Evolutionary conservation across 2,329 filamentous ascomycete species (phyloP).

Genomic region (Xylaria sp.): DNA sequence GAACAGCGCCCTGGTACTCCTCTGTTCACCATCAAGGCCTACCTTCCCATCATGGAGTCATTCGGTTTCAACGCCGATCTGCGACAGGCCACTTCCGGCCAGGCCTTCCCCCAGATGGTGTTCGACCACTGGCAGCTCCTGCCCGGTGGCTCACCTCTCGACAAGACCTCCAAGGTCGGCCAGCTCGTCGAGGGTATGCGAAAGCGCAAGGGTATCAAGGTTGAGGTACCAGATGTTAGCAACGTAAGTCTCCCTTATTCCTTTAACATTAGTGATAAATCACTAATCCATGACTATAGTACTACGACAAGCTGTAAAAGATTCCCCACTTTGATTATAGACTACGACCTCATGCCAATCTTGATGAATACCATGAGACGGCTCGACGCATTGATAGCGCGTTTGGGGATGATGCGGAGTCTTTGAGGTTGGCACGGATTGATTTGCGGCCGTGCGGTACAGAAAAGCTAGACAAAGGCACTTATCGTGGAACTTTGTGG

Average conservation of each 20-base stretch:
- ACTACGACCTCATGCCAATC: conserved; percentile 57
- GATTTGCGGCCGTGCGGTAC: conserved; percentile 47
- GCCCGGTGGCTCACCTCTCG: conserved; percentile 91
- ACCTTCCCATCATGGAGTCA: conserved; percentile 95
- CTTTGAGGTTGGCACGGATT: conserved; percentile 44
- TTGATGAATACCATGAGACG: conserved; percentile 56
- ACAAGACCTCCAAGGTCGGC: conserved; percentile 83
- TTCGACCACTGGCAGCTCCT: conserved; percentile 99
- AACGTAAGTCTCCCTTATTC: conserved; percentile 76
- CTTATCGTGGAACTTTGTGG: conserved; percentile 45
- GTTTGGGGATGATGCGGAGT: conserved; percentile 42
- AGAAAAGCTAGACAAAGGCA: conserved; percentile 48
- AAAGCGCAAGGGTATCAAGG: conserved; percentile 99
- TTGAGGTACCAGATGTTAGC: conserved; percentile 88
- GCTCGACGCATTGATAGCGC: conserved; percentile 47
- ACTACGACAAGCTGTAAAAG: conserved; percentile 98
- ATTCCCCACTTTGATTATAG: conserved; percentile 56
- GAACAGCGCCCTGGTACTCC: conserved; percentile 98
- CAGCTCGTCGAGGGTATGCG: conserved; percentile 87
- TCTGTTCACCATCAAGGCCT: conserved; percentile 99
- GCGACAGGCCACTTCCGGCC: conserved; percentile 89
- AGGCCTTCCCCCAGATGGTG: conserved; percentile 98
- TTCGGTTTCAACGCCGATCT: conserved; percentile 99
- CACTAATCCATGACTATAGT: conserved; percentile 68
- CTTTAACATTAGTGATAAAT: neutral